Percentiles rank a stretch among this genome's conserved stretches.
Evolutionary conservation across 768 basidiomycete genomes (phyloP).

Genomic region (Amylocystis lapponica): DNA sequence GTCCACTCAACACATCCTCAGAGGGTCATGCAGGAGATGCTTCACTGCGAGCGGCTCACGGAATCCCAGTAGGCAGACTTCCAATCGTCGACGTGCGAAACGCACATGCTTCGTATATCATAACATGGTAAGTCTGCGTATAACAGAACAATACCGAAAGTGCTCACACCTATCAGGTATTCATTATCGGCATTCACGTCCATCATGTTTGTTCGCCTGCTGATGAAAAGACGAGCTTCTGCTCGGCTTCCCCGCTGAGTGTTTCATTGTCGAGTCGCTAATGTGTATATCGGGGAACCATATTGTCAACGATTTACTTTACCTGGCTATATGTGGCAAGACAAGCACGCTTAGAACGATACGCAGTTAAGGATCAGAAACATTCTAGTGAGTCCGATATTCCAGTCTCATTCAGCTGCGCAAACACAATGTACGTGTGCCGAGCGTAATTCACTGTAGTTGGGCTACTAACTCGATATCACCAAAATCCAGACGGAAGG

Average conservation of each 20-base stretch:
- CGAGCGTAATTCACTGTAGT: too few relatives aligned
- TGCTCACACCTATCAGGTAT: constrained; percentile 52
- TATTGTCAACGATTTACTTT: too few relatives aligned
- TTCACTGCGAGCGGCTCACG: constrained; percentile 49
- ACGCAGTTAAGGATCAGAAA: too few relatives aligned
- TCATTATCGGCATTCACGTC: constrained; percentile 81
- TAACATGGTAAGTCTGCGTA: constrained; percentile 71
- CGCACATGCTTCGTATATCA: constrained; percentile 90
- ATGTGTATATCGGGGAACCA: too few relatives aligned
- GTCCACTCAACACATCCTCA: constrained; percentile 25
- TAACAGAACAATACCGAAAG: neutral
- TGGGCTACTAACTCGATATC: too few relatives aligned
- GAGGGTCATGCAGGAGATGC: constrained; percentile 84
- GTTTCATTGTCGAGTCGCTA: too few relatives aligned
- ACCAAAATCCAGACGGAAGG: too few relatives aligned
- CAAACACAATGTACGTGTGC: too few relatives aligned
- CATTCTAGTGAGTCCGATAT: too few relatives aligned
- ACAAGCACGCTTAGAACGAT: too few relatives aligned
- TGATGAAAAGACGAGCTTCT: constrained; percentile 48
- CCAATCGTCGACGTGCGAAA: constrained; percentile 87
- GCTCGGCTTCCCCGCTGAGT: constrained; percentile 47
- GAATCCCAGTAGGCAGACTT: constrained; percentile 80
- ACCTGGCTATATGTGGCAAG: too few relatives aligned
- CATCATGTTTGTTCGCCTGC: constrained; percentile 70
- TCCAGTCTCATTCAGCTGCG: too few relatives aligned